These are phyloP conservation scores for Eremochloa ophiuroides DNA, from an alignment of 176 grass and related monocot species.

Conservation along the genomic window DNA sequence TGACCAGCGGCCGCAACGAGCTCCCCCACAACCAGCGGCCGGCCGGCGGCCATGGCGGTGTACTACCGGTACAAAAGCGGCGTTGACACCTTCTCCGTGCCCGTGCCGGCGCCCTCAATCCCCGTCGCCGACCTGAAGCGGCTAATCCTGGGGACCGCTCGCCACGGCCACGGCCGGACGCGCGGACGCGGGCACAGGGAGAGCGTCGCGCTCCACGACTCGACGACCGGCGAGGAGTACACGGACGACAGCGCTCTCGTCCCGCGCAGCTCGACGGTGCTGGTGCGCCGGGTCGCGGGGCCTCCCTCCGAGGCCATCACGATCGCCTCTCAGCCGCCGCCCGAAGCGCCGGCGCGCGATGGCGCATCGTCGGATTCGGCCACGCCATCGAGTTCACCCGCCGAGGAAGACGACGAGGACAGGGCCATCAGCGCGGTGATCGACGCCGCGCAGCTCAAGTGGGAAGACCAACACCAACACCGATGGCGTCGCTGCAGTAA, in stretches of 20 bases:
- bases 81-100: constrained; percentile 30
- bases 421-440: constrained; percentile 14
- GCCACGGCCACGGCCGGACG: constrained; percentile 26
- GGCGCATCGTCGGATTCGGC: not conserved
- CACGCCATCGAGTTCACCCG: not conserved
- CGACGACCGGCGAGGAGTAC: constrained; percentile 20
- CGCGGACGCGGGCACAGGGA: constrained; percentile 27
- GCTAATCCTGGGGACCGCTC: constrained; percentile 12
- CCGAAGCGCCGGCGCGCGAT: not conserved
- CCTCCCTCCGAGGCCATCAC: constrained; percentile 22
- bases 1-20: not conserved
- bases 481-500: too few species aligned
- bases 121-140: constrained; percentile 27
- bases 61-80: constrained; percentile 29
- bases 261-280: not conserved
- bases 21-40: not conserved
- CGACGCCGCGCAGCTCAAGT: constrained; percentile 9
- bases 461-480: not conserved
- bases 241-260: not conserved
- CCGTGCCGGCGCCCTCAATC: constrained; percentile 1
- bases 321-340: not conserved
- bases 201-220: constrained; percentile 5
- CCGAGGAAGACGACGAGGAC: not conserved
- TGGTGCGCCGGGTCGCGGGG: constrained; percentile 29
- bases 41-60: constrained; percentile 12